Conservation (phyloP, 1,139 yeast genomes). For the Taphrina betulina region DNA sequence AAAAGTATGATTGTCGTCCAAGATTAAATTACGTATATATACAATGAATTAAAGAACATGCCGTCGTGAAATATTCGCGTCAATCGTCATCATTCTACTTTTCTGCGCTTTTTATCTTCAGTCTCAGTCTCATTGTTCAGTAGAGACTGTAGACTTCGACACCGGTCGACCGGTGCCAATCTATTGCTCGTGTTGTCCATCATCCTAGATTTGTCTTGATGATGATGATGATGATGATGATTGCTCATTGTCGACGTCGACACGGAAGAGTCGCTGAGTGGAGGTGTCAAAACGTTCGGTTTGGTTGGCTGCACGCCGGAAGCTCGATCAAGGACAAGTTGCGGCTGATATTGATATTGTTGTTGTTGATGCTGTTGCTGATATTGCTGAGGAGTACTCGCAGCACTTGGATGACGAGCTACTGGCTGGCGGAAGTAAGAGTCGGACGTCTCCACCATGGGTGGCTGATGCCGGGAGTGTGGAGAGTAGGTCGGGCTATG, state of each 20-base stretch:
- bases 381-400: neutral
- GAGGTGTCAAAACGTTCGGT: constrained; percentile 22
- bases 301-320: neutral
- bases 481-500: constrained; percentile 11
- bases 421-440: neutral
- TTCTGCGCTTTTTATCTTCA: constrained; percentile 12
- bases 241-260: too few species aligned
- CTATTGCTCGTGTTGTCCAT: too few species aligned
- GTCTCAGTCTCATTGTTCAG: constrained; percentile 2
- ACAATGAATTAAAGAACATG: too few species aligned
- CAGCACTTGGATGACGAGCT: too few species aligned
- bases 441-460: constrained; percentile 1
- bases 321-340: neutral
- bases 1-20: too few species aligned
- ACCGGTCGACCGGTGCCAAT: constrained; percentile 11
- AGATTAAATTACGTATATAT: too few species aligned
- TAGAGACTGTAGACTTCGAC: constrained; percentile 24
- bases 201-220: too few species aligned
- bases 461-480: neutral
- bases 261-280: constrained; percentile 20
- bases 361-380: constrained; percentile 18
- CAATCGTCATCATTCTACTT: too few species aligned
- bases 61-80: too few species aligned
- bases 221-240: too few species aligned
- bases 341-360: neutral